Evolutionary conservation across 345 rosid genomes (phyloP).

Genomic region (Gossypium thurberi): DNA sequence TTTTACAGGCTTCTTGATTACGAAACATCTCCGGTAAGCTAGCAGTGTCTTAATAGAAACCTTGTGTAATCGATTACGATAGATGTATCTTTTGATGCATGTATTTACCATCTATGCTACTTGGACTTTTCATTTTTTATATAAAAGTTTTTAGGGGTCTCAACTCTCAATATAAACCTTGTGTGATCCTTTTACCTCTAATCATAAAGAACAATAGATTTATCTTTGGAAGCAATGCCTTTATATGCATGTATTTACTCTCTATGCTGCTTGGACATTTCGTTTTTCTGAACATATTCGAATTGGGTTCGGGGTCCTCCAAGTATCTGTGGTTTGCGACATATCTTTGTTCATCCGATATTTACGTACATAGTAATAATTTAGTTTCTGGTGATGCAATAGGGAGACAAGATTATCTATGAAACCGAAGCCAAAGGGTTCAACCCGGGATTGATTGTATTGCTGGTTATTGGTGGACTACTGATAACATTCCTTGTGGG

Average conservation of each 20-base stretch:
- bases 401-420: slow-evolving; percentile 25
- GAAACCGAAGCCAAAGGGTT: slow-evolving; percentile 37
- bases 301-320: not conserved
- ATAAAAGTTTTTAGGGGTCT: too few species aligned
- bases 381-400: not conserved
- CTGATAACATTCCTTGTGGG: slow-evolving; percentile 45
- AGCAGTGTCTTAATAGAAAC: not conserved
- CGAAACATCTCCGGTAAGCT: not conserved
- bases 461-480: slow-evolving; percentile 40
- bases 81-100: too few species aligned
- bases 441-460: slow-evolving; percentile 59
- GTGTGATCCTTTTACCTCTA: not conserved
- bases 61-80: not conserved
- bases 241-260: not conserved
- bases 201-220: not conserved
- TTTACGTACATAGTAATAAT: not conserved
- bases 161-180: not conserved
- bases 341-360: not conserved
- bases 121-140: too few species aligned
- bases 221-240: not conserved
- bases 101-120: too few species aligned
- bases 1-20: not conserved
- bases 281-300: not conserved
- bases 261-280: not conserved
- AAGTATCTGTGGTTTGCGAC: not conserved